Base-by-base conservation (phyloP, 2,329 filamentous ascomycete species). In the Madurella mycetomatis region DNA sequence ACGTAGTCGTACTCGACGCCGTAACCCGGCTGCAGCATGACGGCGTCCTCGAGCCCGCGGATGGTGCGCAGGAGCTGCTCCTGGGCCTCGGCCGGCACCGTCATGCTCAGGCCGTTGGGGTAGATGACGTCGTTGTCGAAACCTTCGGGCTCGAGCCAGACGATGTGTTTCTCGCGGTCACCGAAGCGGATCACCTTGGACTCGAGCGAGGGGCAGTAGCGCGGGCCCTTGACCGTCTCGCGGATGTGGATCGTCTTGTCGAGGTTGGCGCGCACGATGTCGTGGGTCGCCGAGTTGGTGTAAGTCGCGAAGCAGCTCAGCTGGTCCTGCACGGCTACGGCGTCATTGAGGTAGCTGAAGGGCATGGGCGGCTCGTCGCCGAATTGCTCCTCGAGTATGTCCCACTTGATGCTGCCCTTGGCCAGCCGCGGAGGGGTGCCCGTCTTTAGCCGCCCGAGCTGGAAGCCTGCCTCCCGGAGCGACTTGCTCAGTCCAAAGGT, bases 1-100 rank as follows among this genome's bases (percentile, higher is more conserved):
- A 99, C 90, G 69, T 99, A 99, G 73, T 97, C 94, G 70, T 99
- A 99, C 69, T 99, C 94, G 1, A 99, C 94, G 8, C 94, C 94
- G 66, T 99, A 99, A 9, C 92, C 94, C 1, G 92, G 87, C 66
- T 97, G 92, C 7, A 95, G 81, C 92, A 99, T 96, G 25, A 78
- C 84, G 4, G 91, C 91, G 55, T 92, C 84, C 66, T 97, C 92
- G 1, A 99, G 79, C 0, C 94, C 94, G n/a, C 75, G 80, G 51
- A 99, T 87, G 0, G 90, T 95, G 53, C 85, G 87, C n/a, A 99
- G 77, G 67, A 95, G 84, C 49, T 86, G 81, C 64, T 89, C 86
- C 69, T 99, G 94, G 0, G 88, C 90, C 53, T 92, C 90, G 0
- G 85, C 86, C 0, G 94, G 94, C 2, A 99, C 85, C 0, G 94